Evolutionary conservation across 1,284 basidiomycete genomes (phyloP), one percentile per base, ranked within the genome.

Genomic region (Athelia sp.): DNA sequence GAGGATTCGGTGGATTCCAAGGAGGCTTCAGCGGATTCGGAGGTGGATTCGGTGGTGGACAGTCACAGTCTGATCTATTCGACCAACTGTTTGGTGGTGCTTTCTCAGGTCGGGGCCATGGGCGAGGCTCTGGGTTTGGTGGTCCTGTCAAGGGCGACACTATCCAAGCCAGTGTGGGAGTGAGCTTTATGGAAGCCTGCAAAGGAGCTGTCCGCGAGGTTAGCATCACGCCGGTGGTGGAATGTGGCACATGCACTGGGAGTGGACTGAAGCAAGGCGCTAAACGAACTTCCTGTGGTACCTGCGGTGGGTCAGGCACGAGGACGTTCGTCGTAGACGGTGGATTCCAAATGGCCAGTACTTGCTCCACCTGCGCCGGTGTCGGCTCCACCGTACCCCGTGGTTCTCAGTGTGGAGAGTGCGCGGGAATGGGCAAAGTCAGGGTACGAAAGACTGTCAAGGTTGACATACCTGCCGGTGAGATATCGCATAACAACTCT

Each of bases 331-430:
- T 95, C 49, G 84, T 99, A 59, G 87, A 94, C 66, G 86, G 80
- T 64, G 97, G 97, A 15, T 99, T 99, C 82, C 91, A 95, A 65
- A 97, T 99, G 93, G 87, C 94, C 11, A 91, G 86, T 57, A 95
- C 93, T 21, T 99, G 97, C 69, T 76, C 77, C 47, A 68, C 79
- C 21, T 99, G 97, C 69, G 74, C 80, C 21, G 97, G 97, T n/a
- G 75, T 80, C 14, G 97, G 97, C 15, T 81, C 81, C 31, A 82
- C 80, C 3, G 82, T 98, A 24, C 91, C 93, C 49, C 82, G 82
- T 14, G 84, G 81, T 26, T 82, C 87, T 54, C 80, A 87, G 54
- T 99, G 97, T 67, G 76, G 78, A 23, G 73, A 76, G 44, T 99
- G 97, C 67, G 81, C 77, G 32, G 97, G 97, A 29, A 76, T 93